These are phyloP conservation scores for Tuber melanosporum DNA, from an alignment of 495 filamentous ascomycete species.

Conservation along the genomic window DNA sequence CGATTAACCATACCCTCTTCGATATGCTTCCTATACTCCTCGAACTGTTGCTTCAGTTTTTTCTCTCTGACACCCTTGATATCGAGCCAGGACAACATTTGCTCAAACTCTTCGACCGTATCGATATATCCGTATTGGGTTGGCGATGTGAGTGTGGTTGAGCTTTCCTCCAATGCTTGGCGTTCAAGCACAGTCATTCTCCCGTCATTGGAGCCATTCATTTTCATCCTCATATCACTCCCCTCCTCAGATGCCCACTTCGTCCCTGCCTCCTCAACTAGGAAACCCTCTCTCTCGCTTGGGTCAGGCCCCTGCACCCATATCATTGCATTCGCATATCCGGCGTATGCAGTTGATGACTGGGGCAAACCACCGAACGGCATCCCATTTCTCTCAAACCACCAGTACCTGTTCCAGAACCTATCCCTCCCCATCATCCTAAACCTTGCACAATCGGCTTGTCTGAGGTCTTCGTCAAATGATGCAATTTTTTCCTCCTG, in stretches of 20 bases:
- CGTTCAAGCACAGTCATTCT: constrained; percentile 76
- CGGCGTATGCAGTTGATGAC: constrained; percentile 78
- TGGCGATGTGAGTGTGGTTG: constrained; percentile 68
- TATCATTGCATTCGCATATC: constrained; percentile 86
- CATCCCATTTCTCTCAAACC: constrained; percentile 99
- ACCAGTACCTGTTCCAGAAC: constrained; percentile 97
- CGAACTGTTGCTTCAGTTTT: constrained; percentile 77
- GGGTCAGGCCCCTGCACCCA: constrained; percentile 96
- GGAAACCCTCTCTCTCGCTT: constrained; percentile 71
- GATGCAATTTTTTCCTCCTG: constrained; percentile 76
- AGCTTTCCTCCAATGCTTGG: constrained; percentile 78
- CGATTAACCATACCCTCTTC: constrained; percentile 71
- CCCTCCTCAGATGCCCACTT: constrained; percentile 46
- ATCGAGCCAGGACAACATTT: constrained; percentile 82
- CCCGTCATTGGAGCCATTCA: constrained; percentile 53
- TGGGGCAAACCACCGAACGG: constrained; percentile 81
- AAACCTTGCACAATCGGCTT: constrained; percentile 86
- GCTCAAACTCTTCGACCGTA: constrained; percentile 66
- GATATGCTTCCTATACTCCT: constrained; percentile 70
- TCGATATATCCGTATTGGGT: constrained; percentile 87
- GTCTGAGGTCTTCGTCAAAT: constrained; percentile 84
- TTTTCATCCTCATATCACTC: constrained; percentile 49
- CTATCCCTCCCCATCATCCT: constrained; percentile 83
- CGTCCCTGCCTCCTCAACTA: constrained; percentile 53
- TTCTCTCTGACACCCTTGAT: constrained; percentile 72